Base-by-base conservation (phyloP, 2,329 filamentous ascomycete species). In the Clarireedia homoeocarpa region DNA sequence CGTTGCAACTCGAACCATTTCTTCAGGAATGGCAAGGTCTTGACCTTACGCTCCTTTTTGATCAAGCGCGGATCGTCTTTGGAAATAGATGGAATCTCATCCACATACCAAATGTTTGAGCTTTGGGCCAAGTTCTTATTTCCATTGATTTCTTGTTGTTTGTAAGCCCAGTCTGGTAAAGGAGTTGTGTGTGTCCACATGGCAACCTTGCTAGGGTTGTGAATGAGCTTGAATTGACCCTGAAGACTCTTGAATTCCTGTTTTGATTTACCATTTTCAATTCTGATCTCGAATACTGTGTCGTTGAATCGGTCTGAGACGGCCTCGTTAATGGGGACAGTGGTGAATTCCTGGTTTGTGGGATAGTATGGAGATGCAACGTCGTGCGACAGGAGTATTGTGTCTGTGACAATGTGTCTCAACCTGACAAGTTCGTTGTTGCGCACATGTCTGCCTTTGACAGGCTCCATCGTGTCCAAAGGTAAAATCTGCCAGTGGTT, bases 111-210 rank as follows among this genome's bases (percentile, higher is more conserved):
- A 60, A 96, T 80, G 71, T 99, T 99, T 71, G 90, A 96, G 69
- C 87, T 85, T 60, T 92, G 88, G 27, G 84, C 78, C 53, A 95
- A 77, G 70, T 96, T 95, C 82, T 99, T 99, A 79, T 99, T 99
- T 58, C 94, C 94, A 72, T 99, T 99, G 77, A 99, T 96, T 71
- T 99, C 94, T 68, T 95, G 92, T 73, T 99, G 94, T 72, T 95
- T 94, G 76, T 88, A 92, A 26, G 81, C 94, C 94, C 94, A 99
- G 4, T 99, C 94, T 4, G 94, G 94, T n/a, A 99, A 82, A 50
- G 94, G 89, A 58, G 85, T 94, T 38, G 88, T 88, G 72, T 97
- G 92, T 27, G 94, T 99, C 94, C 94, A 99, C 92, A 99, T 95
- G 62, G 94, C 92, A 51, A 99, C 94, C 72, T 95, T 95, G 71